Evolutionary conservation across 495 filamentous ascomycete genomes (phyloP), one percentile per base, ranked within the genome.

Genomic region (Hyphodiscus hymeniophilus): DNA sequence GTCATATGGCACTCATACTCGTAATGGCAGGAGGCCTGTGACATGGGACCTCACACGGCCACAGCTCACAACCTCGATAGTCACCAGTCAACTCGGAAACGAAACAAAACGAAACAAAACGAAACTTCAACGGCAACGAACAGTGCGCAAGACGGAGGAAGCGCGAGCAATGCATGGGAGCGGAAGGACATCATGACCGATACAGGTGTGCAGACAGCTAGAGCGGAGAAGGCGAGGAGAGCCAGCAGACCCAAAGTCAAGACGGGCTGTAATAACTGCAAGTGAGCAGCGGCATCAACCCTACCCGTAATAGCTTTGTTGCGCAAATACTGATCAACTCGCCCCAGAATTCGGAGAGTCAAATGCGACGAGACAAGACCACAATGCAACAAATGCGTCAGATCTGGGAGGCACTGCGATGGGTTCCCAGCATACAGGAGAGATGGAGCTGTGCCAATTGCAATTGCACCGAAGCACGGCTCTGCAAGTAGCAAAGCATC

Each of bases 331-430:
- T 58, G 50, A 45, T 41, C 30, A 36, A 50, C 26, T 5, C 8
- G 3, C n/a, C 30, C 43, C 52, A 83, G 80, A 55, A 72, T 71
- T 40, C 70, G 81, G 34, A 70, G 72, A 52, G 79, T 85, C 22
- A 83, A 84, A 63, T 85, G 81, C 63, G 81, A 79, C 60, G 81
- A 85, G 59, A 67, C 66, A 48, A 77, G 75, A 42, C 80, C 81
- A 3, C 52, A 57, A 3, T 85, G 80, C 55, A 62, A 62, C 26
- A 74, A 76, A 32, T 85, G 81, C 51, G 60, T 75, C 15, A 64
- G 67, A 18, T 72, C 71, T 7, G 70, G 65, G 46, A 71, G 68
- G 50, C 42, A 50, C 16, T 78, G 74, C 55, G 59, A 61, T 22
- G 74, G 74, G 47, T 78, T 76, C 48, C 73, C 73, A 13, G 67